These are phyloP conservation scores for Phytopythium oedochilum DNA, from an alignment of 352 stramenopile species.

Conservation along the genomic window DNA sequence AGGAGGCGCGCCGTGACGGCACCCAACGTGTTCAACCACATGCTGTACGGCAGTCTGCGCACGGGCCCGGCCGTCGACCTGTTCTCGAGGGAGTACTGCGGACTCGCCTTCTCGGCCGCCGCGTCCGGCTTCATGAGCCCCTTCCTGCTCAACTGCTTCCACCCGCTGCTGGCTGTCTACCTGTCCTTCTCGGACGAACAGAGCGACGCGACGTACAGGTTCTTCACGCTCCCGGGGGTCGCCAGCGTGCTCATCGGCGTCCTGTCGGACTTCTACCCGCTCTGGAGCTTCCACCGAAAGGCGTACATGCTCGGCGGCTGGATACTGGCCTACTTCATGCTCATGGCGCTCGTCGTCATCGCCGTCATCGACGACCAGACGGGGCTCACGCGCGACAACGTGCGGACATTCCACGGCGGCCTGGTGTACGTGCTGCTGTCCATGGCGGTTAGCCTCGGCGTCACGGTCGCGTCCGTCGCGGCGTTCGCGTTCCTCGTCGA, in stretches of 20 bases:
- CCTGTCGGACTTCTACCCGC: conserved; percentile 75
- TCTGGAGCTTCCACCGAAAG: conserved; percentile 73
- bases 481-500: conserved; percentile 68
- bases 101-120: conserved; percentile 49
- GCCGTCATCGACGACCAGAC: conserved; percentile 48
- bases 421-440: conserved; percentile 69
- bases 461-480: conserved; percentile 52
- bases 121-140: conserved; percentile 61
- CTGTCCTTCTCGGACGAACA: conserved; percentile 44
- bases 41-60: conserved; percentile 64
- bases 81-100: conserved; percentile 59
- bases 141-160: conserved; percentile 56
- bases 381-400: conserved; percentile 27
- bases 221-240: conserved; percentile 50
- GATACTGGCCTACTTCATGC: conserved; percentile 60
- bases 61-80: conserved; percentile 44
- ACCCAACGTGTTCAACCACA: conserved; percentile 66
- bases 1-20: conserved; percentile 46
- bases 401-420: conserved; percentile 48
- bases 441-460: conserved; percentile 57
- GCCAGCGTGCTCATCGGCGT: conserved; percentile 73
- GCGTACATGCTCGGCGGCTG: conserved; percentile 74
- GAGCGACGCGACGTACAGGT: conserved; percentile 38
- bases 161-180: conserved; percentile 59
- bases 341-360: conserved; percentile 66